Conservation (phyloP, 805 yeast species). For the Candida easanensis region DNA sequence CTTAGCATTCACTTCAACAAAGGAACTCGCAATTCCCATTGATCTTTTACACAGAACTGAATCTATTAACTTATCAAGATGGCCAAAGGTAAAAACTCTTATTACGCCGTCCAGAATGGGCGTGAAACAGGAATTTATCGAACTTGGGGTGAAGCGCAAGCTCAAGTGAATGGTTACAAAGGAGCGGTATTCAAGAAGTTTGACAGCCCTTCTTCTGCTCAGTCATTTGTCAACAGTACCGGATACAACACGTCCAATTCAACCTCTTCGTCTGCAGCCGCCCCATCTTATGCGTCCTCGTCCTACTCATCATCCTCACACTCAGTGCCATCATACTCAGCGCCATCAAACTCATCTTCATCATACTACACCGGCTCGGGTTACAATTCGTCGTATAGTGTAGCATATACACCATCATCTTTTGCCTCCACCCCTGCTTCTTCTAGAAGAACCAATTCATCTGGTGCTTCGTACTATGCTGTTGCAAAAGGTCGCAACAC, state of each 20-base stretch:
- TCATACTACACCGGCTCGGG: not conserved
- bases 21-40: too few species aligned
- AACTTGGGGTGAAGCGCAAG: constrained; percentile 57
- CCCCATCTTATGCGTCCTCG: not conserved
- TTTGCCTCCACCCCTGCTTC: too few species aligned
- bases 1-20: too few species aligned
- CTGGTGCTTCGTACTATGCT: constrained; percentile 40
- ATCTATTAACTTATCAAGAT: too few species aligned
- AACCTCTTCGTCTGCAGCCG: not conserved
- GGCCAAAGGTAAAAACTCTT: not conserved
- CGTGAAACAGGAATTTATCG: constrained; percentile 41
- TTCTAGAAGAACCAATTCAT: too few species aligned
- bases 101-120: constrained; percentile 37
- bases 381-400: too few species aligned
- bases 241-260: not conserved
- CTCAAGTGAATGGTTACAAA: constrained; percentile 45
- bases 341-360: not conserved
- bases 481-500: constrained; percentile 45
- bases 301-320: not conserved
- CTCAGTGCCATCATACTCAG: not conserved
- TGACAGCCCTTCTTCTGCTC: constrained; percentile 45
- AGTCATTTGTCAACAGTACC: constrained; percentile 29
- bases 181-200: constrained; percentile 32
- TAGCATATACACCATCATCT: too few species aligned
- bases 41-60: too few species aligned